Base-by-base conservation (phyloP, 495 filamentous ascomycete species). In the Lophiostoma macrostomum region DNA sequence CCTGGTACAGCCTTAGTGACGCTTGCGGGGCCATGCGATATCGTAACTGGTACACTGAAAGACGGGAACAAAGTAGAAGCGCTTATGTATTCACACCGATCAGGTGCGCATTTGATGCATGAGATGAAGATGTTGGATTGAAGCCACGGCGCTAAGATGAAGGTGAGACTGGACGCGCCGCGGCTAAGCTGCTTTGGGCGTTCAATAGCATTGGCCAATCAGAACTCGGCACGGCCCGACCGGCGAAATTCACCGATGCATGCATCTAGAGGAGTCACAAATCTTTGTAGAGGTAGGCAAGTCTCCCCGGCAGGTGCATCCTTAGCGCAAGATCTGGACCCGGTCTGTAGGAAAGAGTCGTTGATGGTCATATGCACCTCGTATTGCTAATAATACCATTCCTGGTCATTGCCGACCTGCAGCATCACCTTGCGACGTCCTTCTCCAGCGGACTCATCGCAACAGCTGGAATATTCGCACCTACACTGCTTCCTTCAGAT, bases 91-190 rank as follows among this genome's bases (percentile, higher is more conserved):
- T n/a, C n/a, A n/a, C n/a, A n/a, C n/a, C n/a, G n/a, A 29, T 10
- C 24, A 5, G 10, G 10, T 23, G n/a, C 3, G 10, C n/a, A 29
- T 31, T 4, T 6, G 6, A 13, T 25, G 2, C 3, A 10, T 43
- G 3, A 20, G 29, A 20, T 27, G 18, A 6, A 11, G 50, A 32
- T 30, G 37, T 35, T 24, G 50, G 34, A 25, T 53, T 53, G 19
- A 50, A 50, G 53, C 27, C 45, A 57, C 53, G 53, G 36, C 42
- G 53, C 27, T 41, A 35, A 20, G 25, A 20, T 28, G 5, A 16
- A 25, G 37, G 31, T 55, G 51, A 55, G 41, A 55, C 51, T 20
- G 27, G 1, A 16, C 3, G 4, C 25, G 43, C 43, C 19, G 31
- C 43, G 43, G 24, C 43, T 47, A 43, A 18, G n/a, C 50, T 31